Conservation (phyloP, 2,329 filamentous ascomycete genomes). For the Pseudogymnoascus sp. region DNA sequence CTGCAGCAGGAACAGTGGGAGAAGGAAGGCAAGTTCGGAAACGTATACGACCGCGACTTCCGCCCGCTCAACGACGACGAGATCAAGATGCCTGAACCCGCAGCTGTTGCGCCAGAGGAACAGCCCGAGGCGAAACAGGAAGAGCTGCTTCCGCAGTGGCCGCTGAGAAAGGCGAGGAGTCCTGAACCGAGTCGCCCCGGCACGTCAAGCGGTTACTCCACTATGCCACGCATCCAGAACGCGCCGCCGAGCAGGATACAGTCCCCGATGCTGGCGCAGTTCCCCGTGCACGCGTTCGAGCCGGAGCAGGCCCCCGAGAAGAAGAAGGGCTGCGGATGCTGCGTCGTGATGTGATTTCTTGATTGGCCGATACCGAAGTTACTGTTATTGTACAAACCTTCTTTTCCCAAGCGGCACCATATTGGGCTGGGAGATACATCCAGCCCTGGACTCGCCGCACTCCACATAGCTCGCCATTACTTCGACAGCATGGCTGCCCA, state of each 20-base stretch:
- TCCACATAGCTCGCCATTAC: background rate
- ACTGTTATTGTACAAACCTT: background rate
- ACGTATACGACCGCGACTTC: conserved; percentile 80
- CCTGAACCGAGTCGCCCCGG: conserved; percentile 39
- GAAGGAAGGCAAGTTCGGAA: conserved; percentile 78
- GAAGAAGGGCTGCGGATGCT: conserved; percentile 40
- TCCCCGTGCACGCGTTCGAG: conserved; percentile 22
- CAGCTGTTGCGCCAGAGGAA: conserved; percentile 21
- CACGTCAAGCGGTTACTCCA: conserved; percentile 45
- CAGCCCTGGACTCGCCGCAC: background rate
- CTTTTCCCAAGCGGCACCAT: background rate
- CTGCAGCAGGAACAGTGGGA: conserved; percentile 95
- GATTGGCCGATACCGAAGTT: background rate
- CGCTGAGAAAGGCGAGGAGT: conserved; percentile 43
- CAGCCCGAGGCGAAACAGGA: conserved; percentile 27
- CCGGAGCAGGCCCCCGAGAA: conserved; percentile 37
- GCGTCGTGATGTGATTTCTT: conserved; percentile 39
- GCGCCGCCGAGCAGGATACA: conserved; percentile 24
- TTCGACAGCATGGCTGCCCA: background rate
- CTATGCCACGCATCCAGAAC: conserved; percentile 52
- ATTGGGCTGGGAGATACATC: background rate
- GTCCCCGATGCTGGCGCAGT: conserved; percentile 27
- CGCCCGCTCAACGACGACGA: conserved; percentile 66
- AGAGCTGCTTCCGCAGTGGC: conserved; percentile 46
- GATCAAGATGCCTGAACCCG: conserved; percentile 23